Evolutionary conservation across 176 grass and related monocot genomes (phyloP).

Genomic region (Cymbopogon citratus): DNA sequence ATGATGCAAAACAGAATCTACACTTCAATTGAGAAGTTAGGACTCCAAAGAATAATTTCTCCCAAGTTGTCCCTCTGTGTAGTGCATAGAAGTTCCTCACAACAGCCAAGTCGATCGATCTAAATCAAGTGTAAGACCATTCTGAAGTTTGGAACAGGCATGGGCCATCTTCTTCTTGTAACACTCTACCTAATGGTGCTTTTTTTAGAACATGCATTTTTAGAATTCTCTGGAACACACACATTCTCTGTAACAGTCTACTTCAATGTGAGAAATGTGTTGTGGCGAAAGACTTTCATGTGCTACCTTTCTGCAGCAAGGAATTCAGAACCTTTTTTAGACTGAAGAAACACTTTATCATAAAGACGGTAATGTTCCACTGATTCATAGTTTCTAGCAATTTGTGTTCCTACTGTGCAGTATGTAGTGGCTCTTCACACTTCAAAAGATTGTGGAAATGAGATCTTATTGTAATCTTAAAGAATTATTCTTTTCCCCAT

Average conservation of each 20-base stretch:
- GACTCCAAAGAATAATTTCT: neutral
- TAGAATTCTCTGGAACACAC: conserved; percentile 76
- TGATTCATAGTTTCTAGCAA: neutral
- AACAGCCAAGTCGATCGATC: neutral
- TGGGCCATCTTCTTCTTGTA: neutral
- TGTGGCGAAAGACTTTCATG: too few relatives aligned
- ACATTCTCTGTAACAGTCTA: conserved; percentile 47
- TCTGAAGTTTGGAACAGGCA: neutral
- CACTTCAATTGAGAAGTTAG: too few relatives aligned
- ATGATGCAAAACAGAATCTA: neutral
- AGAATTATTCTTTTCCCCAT: too few relatives aligned
- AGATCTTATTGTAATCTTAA: too few relatives aligned
- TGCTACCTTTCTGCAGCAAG: neutral
- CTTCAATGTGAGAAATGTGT: too few relatives aligned
- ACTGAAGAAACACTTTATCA: neutral
- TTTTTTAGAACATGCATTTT: conserved; percentile 57
- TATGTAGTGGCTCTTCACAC: neutral
- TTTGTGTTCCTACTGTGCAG: neutral
- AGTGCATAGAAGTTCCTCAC: neutral
- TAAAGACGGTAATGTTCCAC: neutral
- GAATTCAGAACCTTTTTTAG: neutral
- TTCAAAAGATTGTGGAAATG: too few relatives aligned
- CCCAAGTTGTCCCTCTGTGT: neutral
- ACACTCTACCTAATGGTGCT: conserved; percentile 37
- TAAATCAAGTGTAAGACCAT: neutral